A percentile compares a stretch with the other conserved stretches of the same genome.
Conservation (phyloP, 1,139 yeast species). For the Protomyces inundatus region DNA sequence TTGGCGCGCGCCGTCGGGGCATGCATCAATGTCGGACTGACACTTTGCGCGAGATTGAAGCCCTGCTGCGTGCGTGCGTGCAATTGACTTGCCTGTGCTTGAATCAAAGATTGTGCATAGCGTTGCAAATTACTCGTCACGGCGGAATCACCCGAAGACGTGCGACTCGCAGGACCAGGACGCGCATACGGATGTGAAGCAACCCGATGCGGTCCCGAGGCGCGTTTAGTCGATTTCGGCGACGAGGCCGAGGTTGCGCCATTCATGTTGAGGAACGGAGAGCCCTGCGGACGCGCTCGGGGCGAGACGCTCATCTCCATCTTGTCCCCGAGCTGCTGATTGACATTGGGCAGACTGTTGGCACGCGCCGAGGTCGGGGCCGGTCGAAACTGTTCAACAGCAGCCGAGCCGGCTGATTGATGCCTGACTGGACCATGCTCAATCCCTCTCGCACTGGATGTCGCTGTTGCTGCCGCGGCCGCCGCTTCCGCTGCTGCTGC, state of each 20-base stretch:
- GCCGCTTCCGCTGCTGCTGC: neutral
- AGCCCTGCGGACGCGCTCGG: neutral
- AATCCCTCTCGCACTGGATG: too few species aligned
- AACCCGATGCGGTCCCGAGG: neutral
- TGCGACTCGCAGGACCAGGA: neutral
- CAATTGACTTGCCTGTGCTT: constrained; percentile 16
- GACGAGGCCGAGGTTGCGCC: neutral
- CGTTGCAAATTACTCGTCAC: constrained; percentile 7
- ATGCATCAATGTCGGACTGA: neutral
- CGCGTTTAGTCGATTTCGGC: neutral
- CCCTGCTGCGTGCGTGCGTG: constrained; percentile 2
- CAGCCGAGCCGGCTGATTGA: neutral
- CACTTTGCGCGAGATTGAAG: neutral
- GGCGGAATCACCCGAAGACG: neutral
- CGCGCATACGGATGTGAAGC: constrained; percentile 15
- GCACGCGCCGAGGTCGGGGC: neutral
- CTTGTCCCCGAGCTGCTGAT: neutral
- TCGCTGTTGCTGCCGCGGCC: neutral
- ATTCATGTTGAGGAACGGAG: neutral
- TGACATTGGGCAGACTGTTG: neutral
- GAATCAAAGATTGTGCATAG: constrained; percentile 17
- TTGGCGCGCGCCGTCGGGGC: neutral
- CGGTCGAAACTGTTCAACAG: neutral
- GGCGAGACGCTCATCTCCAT: neutral
- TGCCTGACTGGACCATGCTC: too few species aligned